These are phyloP conservation scores for Penicillium lagena DNA, from an alignment of 495 filamentous ascomycete species.

Conservation along the genomic window DNA sequence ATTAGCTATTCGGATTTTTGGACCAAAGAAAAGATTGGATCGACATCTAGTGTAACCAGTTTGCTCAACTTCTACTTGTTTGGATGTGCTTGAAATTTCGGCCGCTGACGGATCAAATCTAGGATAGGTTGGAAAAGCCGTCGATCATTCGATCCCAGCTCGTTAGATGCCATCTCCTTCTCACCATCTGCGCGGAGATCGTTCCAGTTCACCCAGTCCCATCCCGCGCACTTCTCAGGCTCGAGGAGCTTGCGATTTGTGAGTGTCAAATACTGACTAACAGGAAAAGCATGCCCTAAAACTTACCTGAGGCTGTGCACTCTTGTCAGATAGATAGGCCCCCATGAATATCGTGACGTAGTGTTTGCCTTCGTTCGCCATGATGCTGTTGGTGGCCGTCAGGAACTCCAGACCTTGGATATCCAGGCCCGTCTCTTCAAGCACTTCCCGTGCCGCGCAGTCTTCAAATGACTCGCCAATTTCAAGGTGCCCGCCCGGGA, in stretches of 20 bases:
- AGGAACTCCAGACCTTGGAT: constrained; percentile 42
- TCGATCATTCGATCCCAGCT: constrained; percentile 10
- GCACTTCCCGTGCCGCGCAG: constrained; percentile 57
- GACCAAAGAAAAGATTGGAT: too few relatives aligned
- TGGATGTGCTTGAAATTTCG: constrained; percentile 11
- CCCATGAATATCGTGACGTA: constrained; percentile 61
- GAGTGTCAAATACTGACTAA: too few relatives aligned
- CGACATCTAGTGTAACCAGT: not conserved
- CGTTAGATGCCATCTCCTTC: constrained; percentile 2
- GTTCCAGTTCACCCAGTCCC: constrained; percentile 55
- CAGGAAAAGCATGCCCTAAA: not conserved
- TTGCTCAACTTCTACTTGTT: not conserved
- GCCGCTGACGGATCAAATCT: constrained; percentile 45
- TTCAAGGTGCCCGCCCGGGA: constrained; percentile 67
- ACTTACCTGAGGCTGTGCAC: constrained; percentile 44
- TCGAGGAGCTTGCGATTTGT: constrained; percentile 33
- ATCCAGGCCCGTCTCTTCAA: constrained; percentile 60
- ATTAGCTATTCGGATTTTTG: too few relatives aligned
- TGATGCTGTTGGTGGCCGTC: constrained; percentile 55
- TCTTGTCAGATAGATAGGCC: constrained; percentile 32
- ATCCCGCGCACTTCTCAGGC: constrained; percentile 59
- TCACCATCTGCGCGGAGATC: constrained; percentile 15
- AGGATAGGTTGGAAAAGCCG: constrained; percentile 51
- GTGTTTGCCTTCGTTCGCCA: constrained; percentile 46
- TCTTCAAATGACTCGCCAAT: constrained; percentile 50